Conservation (phyloP, 257 asterid species). For the Ligustrum vulgare region DNA sequence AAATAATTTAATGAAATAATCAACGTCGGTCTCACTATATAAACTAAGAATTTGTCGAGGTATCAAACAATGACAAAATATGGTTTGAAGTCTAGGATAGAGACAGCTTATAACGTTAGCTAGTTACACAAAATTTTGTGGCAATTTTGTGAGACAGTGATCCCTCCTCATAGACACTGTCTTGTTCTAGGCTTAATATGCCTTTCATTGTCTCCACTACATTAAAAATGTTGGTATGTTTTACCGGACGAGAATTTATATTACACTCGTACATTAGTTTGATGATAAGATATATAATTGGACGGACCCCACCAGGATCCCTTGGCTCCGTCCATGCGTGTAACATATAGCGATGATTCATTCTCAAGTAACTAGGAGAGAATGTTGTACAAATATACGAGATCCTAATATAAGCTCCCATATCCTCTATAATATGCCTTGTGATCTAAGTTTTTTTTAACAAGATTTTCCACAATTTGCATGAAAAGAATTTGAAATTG, state of each 20-base stretch:
- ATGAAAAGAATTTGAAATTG: no score
- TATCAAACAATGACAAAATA: conserved; percentile 1
- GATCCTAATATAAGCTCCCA: not conserved
- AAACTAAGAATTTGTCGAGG: not conserved
- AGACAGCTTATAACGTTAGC: conserved; percentile 19
- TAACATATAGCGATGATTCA: no score
- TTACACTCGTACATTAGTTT: not conserved
- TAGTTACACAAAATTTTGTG: not conserved
- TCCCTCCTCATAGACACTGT: not conserved
- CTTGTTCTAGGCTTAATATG: not conserved
- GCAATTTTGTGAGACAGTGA: conserved; percentile 18
- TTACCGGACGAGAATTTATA: not conserved
- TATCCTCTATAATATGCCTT: no score
- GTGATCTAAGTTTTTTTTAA: not conserved
- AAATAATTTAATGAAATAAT: not conserved
- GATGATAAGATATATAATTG: not conserved
- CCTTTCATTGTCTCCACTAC: conserved; percentile 14
- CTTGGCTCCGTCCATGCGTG: not conserved
- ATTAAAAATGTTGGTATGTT: not conserved
- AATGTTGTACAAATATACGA: not conserved
- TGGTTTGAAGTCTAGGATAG: conserved; percentile 5
- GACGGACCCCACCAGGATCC: no score
- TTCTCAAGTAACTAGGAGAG: not conserved
- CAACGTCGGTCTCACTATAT: not conserved
- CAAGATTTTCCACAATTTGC: no score